Conservation (phyloP, 73 alveolate species). For the Tetrahymena elliotti region DNA sequence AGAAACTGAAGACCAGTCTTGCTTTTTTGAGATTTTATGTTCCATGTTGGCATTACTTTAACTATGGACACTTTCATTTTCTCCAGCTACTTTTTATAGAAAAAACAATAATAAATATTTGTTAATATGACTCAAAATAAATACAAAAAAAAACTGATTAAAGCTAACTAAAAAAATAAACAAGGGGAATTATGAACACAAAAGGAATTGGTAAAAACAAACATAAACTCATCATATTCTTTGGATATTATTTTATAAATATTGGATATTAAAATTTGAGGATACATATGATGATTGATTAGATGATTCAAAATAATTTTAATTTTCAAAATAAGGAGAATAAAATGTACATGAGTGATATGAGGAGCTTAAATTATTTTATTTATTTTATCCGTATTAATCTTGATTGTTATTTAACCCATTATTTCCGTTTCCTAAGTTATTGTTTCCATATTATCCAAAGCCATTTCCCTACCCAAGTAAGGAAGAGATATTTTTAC, state of each 20-base stretch:
- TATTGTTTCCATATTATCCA: neutral
- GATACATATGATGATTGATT: neutral
- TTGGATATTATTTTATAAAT: neutral
- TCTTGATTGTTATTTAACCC: neutral
- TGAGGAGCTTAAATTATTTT: neutral
- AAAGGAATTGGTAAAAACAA: neutral
- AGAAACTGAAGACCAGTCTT: neutral
- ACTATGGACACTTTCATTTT: neutral
- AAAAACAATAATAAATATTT: neutral
- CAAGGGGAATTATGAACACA: neutral
- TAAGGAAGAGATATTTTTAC: neutral
- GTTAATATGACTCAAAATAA: too few species aligned
- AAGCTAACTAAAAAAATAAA: neutral
- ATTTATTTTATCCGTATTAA: neutral
- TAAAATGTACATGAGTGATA: neutral
- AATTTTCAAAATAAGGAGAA: neutral
- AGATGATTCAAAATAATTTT: neutral
- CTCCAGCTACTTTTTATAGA: neutral
- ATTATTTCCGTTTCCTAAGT: neutral
- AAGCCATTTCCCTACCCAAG: neutral
- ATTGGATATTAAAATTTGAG: neutral
- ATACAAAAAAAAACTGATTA: neutral
- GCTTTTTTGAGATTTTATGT: neutral
- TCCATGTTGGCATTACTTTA: neutral
- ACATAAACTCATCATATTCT: neutral